Base-by-base conservation (phyloP, 257 asterid genomes). In the Echites panduratus region DNA sequence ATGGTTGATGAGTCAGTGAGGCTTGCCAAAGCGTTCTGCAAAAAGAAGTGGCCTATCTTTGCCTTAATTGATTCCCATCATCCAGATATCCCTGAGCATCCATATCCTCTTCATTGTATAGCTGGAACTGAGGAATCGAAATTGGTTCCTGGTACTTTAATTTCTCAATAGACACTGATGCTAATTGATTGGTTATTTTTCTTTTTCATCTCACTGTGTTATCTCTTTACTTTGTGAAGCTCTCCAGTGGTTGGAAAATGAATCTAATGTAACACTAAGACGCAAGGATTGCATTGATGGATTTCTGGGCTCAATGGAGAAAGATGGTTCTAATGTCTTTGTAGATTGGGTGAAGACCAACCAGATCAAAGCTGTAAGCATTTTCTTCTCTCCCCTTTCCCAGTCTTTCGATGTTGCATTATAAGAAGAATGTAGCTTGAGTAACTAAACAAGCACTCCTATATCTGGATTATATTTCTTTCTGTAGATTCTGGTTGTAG, bases 31-130 rank as follows among this genome's bases (percentile, higher is more conserved):
- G 71, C 80, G 50, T 91, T 94, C 77, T 85, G 96, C 61, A 79
- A 82, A 26, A 88, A 74, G 77, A 84, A 87, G 38, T 94, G 98
- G 98, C 99, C 99, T 40, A 66, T 94, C 16, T 91, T 75, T 77
- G 95, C 91, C 75, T 56, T 94, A 19, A 82, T 85, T 70, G 97
- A 94, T 64, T 61, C 91, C 71, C 99, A 94, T 78, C 89, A 87
- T 82, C 96, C 96, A 1, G 90, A 94, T 81, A 58, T 94, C 68
- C 98, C 97, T 1, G 98, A 94, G 82, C 93, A 84, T 43, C 99
- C 98, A 22, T 79, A 88, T 84, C 99, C 99, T 76, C 96, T 97
- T 78, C 98, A 94, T 83, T 94, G 99, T 70, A 83, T 91, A 48
- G 68, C 73, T 26, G 99, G 98, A 74, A 83, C 93, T 5, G 89